Evolutionary conservation across 2,329 filamentous ascomycete genomes (phyloP).

Genomic region (Clarireedia monteithiana): DNA sequence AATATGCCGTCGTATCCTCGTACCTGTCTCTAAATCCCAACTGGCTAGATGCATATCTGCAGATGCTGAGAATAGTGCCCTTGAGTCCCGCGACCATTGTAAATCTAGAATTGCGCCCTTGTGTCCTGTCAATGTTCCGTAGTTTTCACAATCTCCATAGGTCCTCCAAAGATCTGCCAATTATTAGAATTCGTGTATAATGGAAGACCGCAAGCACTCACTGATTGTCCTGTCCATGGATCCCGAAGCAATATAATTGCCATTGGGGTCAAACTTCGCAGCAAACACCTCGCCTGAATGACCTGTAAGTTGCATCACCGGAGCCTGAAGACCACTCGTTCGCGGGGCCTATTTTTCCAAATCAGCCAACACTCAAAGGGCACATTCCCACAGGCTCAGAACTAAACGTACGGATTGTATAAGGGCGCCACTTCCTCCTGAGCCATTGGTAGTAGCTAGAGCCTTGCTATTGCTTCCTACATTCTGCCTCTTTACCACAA

Average conservation of each 20-base stretch:
- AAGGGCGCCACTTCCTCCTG: conserved; percentile 51
- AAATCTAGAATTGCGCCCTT: conserved; percentile 86
- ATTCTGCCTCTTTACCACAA: conserved; percentile 87
- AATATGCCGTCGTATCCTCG: conserved; percentile 81
- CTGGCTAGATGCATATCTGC: conserved; percentile 89
- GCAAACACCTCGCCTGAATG: conserved; percentile 82
- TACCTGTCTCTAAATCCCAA: conserved; percentile 91
- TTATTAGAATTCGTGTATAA: conserved; percentile 12
- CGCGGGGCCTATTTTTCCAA: conserved; percentile 54
- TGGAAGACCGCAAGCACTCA: conserved; percentile 35
- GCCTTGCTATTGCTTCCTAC: conserved; percentile 41
- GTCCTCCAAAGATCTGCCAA: conserved; percentile 81
- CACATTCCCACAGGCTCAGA: conserved; percentile 3
- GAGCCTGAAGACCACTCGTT: conserved; percentile 77
- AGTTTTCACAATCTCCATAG: conserved; percentile 90
- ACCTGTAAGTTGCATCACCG: conserved; percentile 88
- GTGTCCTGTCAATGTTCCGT: conserved; percentile 80
- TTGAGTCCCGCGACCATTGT: conserved; percentile 93
- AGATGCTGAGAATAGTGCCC: conserved; percentile 83
- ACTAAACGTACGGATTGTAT: conserved; percentile 53
- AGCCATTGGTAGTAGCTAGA: conserved; percentile 49
- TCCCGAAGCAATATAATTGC: conserved; percentile 83
- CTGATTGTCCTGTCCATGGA: conserved; percentile 91
- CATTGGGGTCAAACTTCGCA: conserved; percentile 81
- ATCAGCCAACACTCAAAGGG: conserved; percentile 18